Evolutionary conservation across 345 rosid species (phyloP).

Genomic region (Boechera divaricarpa): DNA sequence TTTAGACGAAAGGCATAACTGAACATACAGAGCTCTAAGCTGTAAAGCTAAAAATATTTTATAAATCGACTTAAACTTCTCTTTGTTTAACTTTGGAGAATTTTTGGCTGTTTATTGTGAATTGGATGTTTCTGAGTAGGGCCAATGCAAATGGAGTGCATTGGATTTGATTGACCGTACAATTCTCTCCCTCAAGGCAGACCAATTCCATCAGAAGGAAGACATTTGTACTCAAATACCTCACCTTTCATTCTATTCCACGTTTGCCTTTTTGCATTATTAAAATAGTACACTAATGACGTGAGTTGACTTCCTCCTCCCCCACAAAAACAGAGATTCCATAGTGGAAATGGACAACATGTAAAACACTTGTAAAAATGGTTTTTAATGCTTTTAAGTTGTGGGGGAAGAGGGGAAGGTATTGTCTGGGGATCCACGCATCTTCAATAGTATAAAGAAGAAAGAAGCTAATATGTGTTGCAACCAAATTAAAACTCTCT

Average conservation of each 20-base stretch:
- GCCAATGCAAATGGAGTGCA: slow-evolving; percentile 40
- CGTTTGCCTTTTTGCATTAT: slow-evolving; percentile 38
- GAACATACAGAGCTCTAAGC: no score
- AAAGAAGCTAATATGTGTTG: slow-evolving; percentile 26
- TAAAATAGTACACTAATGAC: slow-evolving; percentile 48
- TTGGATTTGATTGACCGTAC: slow-evolving; percentile 35
- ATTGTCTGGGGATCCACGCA: slow-evolving; percentile 39
- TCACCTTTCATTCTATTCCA: slow-evolving; percentile 30
- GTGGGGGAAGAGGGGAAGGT: slow-evolving; percentile 28
- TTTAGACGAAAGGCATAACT: no score
- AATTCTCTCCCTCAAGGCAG: slow-evolving; percentile 43
- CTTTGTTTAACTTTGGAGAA: background rate
- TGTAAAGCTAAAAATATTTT: no score
- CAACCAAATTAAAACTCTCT: slow-evolving; percentile 19
- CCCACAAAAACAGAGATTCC: slow-evolving; percentile 43
- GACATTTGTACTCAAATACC: slow-evolving; percentile 41
- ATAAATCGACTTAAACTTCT: background rate
- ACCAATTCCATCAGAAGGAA: slow-evolving; percentile 41
- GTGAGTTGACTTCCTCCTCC: slow-evolving; percentile 43
- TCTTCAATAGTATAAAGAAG: slow-evolving; percentile 33
- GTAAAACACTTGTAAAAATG: slow-evolving; percentile 31
- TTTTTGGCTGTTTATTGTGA: background rate
- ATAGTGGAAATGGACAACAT: slow-evolving; percentile 31
- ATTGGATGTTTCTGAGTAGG: slow-evolving; percentile 26
- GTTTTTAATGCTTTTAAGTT: slow-evolving; percentile 25